Evolutionary conservation across 2,329 filamentous ascomycete species (phyloP).

Genomic region (Fusarium concolor): DNA sequence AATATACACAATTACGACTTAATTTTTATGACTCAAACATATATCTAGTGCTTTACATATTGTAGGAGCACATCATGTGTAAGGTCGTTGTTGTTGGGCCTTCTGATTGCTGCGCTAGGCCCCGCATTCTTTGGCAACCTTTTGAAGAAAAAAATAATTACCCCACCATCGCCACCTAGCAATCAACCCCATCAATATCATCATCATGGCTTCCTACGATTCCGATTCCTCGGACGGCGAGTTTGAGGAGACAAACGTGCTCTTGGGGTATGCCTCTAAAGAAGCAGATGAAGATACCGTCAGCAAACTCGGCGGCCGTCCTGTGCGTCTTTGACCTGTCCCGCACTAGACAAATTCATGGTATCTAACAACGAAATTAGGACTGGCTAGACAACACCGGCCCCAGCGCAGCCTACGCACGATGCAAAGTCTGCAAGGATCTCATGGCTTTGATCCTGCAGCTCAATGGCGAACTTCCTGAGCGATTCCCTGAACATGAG

Average conservation of each 20-base stretch:
- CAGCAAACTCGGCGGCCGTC: constrained; percentile 87
- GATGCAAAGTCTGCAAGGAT: constrained; percentile 88
- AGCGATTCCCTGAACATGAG: constrained; percentile 87
- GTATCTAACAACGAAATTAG: constrained; percentile 58
- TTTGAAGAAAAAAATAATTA: constrained; percentile 54
- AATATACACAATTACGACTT: constrained; percentile 43
- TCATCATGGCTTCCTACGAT: constrained; percentile 79
- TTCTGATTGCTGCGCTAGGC: constrained; percentile 45
- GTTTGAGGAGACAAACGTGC: constrained; percentile 84
- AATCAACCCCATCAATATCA: constrained; percentile 32
- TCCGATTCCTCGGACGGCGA: constrained; percentile 83
- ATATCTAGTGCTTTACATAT: constrained; percentile 7
- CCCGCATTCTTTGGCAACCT: constrained; percentile 46
- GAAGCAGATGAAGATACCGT: constrained; percentile 84
- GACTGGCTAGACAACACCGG: constrained; percentile 83
- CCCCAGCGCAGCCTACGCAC: constrained; percentile 80
- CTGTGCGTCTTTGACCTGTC: constrained; percentile 68
- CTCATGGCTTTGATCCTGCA: constrained; percentile 88
- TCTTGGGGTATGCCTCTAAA: constrained; percentile 88
- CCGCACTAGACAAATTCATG: not conserved
- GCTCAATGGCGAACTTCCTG: constrained; percentile 89
- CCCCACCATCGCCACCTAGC: constrained; percentile 52
- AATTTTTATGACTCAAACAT: constrained; percentile 1
- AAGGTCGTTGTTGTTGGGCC: constrained; percentile 1
- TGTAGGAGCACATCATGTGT: not conserved